Evolutionary conservation across 495 filamentous ascomycete genomes (phyloP), one percentile per base, ranked within the genome.

Genomic region (Penicillium nucicola): DNA sequence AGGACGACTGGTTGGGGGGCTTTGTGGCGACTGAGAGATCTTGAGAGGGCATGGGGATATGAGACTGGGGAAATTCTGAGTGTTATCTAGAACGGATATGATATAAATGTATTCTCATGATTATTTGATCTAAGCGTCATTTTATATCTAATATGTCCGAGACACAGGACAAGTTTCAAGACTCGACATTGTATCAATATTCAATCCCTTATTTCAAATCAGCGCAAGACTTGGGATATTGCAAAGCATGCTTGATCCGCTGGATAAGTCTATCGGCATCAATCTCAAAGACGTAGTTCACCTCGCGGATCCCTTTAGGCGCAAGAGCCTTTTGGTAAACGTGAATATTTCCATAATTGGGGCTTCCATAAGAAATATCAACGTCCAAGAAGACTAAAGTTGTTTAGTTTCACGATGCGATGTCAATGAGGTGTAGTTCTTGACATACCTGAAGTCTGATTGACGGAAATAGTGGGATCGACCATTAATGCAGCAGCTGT

Each of bases 21-120:
- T 0, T 45, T 62, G 17, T 76, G 70, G 71, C 50, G 72, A 33
- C 48, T 72, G 14, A 57, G 57, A 30, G 71, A 76, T 61, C 57
- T 75, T 13, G 65, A 72, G 45, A 42, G 55, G 25, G 56, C 58
- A 36, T 76, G 71, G 70, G 72, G 72, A 0, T 74, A 76, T 45
- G 61, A 65, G 41, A 47, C 55, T 1, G 61, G 61, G 2, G 61
- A 64, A 15, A 62, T 62, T 6, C 13, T 59, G 10, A 53, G 58
- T 2, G 61, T 53, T 20, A 64, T 62, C 19, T 64, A 64, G 14
- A 22, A 12, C 22, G 5, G 18, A 40, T 40, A 3, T 22, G 4
- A 0, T 28, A 1, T 28, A 28, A 5, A 9, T 28, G 25, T 28
- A 28, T 28, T 28, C 25, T 28, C 6, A 28, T 1, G 4, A 23